phyloP scores from a whole-genome alignment of 164 flowering plant species.

The Macadamia tetraphylla region DNA sequence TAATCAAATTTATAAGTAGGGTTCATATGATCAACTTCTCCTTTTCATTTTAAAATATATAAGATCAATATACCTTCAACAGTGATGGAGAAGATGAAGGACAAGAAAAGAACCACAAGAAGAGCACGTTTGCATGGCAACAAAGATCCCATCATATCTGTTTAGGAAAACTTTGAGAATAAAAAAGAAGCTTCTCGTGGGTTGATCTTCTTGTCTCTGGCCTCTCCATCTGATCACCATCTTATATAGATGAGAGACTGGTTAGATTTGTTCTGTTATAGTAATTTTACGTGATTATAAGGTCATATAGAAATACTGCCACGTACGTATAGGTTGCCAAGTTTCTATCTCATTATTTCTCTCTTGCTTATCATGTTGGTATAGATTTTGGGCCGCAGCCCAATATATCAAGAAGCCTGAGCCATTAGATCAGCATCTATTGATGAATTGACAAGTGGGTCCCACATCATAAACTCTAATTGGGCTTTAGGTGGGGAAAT shows the following conservation, averaged over 20 bases:
- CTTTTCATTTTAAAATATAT: background rate
- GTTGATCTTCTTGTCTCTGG: background rate
- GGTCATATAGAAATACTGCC: no score
- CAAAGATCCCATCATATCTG: slow-evolving; percentile 4
- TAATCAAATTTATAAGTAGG: no score
- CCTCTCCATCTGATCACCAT: background rate
- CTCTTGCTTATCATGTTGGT: no score
- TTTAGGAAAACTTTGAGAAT: background rate
- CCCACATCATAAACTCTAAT: no score
- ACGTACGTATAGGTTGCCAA: background rate
- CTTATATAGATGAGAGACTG: slow-evolving; percentile 2
- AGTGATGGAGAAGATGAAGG: background rate
- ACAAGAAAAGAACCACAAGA: background rate
- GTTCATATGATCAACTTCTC: background rate
- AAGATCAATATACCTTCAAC: background rate
- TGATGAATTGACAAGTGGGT: no score
- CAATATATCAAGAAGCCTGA: no score
- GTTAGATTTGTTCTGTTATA: background rate
- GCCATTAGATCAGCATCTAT: no score
- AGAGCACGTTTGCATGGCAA: slow-evolving; percentile 6
- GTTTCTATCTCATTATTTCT: no score
- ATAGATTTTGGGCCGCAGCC: no score
- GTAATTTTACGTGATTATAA: slow-evolving; percentile 1
- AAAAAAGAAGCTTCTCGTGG: background rate
- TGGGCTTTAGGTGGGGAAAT: no score